phyloP scores from a whole-genome alignment of 176 grass and related monocot species.

The Cymbopogon citratus region DNA sequence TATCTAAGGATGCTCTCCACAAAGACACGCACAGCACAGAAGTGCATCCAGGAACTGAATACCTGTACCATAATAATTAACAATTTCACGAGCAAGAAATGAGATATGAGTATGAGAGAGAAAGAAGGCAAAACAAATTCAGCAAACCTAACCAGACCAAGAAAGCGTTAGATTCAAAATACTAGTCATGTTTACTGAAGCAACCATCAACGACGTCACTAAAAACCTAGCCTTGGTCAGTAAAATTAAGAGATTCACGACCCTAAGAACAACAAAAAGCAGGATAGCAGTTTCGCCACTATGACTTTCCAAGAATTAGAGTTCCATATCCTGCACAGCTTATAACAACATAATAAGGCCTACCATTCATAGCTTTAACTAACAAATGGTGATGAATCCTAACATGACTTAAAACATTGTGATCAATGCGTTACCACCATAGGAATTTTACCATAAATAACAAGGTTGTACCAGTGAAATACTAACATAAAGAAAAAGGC shows the following conservation, averaged over 20 bases:
- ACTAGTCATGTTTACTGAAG: neutral
- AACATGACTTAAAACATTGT: neutral
- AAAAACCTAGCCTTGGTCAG: neutral
- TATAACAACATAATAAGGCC: neutral
- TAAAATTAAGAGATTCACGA: neutral
- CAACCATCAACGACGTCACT: neutral
- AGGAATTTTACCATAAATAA: neutral
- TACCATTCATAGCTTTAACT: neutral
- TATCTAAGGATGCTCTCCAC: conserved; percentile 99
- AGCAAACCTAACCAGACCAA: neutral
- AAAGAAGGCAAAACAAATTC: neutral
- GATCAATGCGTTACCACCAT: neutral
- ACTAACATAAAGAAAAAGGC: neutral
- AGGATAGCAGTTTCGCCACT: neutral
- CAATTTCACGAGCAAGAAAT: neutral
- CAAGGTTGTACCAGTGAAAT: neutral
- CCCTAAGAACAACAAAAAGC: neutral
- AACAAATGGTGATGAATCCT: neutral
- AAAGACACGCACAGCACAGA: conserved; percentile 80
- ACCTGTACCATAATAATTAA: conserved; percentile 44
- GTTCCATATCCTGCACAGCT: neutral
- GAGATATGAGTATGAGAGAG: neutral
- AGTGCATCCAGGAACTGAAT: conserved; percentile 99
- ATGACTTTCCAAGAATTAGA: neutral
- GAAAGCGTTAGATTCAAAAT: neutral